These are phyloP conservation scores for Colletotrichum sp. DNA, from an alignment of 2,329 filamentous ascomycete genomes.

Conservation along the genomic window DNA sequence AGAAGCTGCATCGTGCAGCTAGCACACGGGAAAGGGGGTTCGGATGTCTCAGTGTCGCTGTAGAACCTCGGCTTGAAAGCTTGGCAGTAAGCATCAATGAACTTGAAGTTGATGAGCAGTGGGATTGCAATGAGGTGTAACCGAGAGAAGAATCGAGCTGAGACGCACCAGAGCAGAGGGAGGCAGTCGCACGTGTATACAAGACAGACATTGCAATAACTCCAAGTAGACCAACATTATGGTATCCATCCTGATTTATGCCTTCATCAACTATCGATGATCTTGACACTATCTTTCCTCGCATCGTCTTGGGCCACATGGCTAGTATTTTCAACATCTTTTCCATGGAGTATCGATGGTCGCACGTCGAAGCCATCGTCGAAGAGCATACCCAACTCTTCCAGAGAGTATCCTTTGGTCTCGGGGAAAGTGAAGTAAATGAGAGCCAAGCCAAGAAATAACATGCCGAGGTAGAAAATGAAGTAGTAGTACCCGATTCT, in stretches of 20 bases:
- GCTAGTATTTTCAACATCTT: background rate
- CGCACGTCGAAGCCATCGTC: background rate
- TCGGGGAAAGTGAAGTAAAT: slow-evolving; percentile 35
- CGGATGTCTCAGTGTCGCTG: background rate
- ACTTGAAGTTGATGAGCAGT: background rate
- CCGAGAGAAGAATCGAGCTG: background rate
- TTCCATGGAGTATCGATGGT: background rate
- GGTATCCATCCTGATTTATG: background rate
- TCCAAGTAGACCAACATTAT: background rate
- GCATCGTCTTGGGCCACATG: background rate
- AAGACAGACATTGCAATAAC: background rate
- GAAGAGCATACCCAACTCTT: slow-evolving; percentile 30
- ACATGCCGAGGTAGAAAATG: slow-evolving; percentile 42
- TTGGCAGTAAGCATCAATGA: background rate
- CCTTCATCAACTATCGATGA: background rate
- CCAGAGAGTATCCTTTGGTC: slow-evolving; percentile 39
- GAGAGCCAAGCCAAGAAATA: slow-evolving; percentile 15
- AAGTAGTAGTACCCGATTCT: slow-evolving; percentile 47
- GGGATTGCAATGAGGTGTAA: background rate
- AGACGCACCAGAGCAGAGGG: background rate
- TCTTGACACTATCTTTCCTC: background rate
- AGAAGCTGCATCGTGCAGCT: background rate
- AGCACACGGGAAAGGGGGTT: background rate
- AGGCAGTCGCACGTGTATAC: background rate
- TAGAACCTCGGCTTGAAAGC: background rate